Evolutionary conservation across 495 filamentous ascomycete genomes (phyloP).

Genomic region (Penicillium dipodomyicola): DNA sequence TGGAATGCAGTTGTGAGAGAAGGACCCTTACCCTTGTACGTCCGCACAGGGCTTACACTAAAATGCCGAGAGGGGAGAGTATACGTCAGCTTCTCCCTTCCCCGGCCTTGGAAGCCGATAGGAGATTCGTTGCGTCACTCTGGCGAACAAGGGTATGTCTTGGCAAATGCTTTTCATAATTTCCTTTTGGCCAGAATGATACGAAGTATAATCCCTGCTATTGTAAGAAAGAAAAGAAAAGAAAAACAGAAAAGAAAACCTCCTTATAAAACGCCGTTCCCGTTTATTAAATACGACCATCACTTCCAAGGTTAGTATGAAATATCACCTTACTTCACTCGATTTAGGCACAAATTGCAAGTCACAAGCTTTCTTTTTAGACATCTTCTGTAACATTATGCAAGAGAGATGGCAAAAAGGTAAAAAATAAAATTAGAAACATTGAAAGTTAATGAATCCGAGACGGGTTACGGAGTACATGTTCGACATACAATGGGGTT

Average conservation of each 20-base stretch:
- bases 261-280: too few species aligned
- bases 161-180: background rate
- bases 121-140: constrained; percentile 4
- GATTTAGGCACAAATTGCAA: background rate
- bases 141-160: background rate
- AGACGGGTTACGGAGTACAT: background rate
- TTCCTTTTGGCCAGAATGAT: too few species aligned
- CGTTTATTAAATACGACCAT: too few species aligned
- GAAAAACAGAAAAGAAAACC: too few species aligned
- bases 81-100: constrained; percentile 26
- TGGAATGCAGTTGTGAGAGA: constrained; percentile 14
- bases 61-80: constrained; percentile 13
- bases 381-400: background rate
- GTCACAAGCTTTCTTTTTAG: background rate
- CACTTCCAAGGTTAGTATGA: too few species aligned
- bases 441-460: background rate
- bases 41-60: constrained; percentile 4
- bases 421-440: background rate
- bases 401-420: background rate
- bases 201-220: too few species aligned
- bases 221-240: too few species aligned
- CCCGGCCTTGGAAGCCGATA: constrained; percentile 8
- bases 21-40: constrained; percentile 13
- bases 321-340: too few species aligned
- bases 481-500: background rate